Conservation (phyloP, 805 yeast species). For the Phaffomyces opuntiae region DNA sequence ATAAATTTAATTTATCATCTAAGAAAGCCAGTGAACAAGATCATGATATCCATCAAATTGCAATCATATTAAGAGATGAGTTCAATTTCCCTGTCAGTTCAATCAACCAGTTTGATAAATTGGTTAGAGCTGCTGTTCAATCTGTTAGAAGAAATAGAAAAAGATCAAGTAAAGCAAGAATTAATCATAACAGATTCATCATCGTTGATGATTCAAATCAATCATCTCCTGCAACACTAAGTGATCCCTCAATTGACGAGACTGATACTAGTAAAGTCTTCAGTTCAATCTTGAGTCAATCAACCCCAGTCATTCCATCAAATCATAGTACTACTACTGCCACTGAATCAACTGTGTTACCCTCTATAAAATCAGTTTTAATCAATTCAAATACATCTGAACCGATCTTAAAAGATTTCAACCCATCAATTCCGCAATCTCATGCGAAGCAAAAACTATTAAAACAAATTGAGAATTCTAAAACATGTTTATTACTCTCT, state of each 20-base stretch:
- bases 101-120: slow-evolving; percentile 72
- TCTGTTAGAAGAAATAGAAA: slow-evolving; percentile 85
- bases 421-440: slow-evolving; percentile 8
- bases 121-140: slow-evolving; percentile 91
- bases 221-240: background rate
- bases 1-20: slow-evolving; percentile 49
- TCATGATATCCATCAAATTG: slow-evolving; percentile 68
- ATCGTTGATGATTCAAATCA: slow-evolving; percentile 10
- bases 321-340: background rate
- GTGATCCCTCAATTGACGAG: background rate
- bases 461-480: slow-evolving; percentile 50
- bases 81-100: slow-evolving; percentile 59
- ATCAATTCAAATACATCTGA: background rate
- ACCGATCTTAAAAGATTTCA: background rate
- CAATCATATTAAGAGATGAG: slow-evolving; percentile 68
- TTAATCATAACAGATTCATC: slow-evolving; percentile 17
- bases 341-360: background rate
- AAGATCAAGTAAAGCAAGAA: slow-evolving; percentile 35
- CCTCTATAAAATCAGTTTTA: slow-evolving; percentile 4
- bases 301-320: slow-evolving; percentile 1
- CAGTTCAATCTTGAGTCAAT: background rate
- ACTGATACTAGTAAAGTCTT: no score
- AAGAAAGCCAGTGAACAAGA: slow-evolving; percentile 93
- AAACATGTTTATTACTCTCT: slow-evolving; percentile 47
- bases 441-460: slow-evolving; percentile 30